Evolutionary conservation across 176 grass and related monocot genomes (phyloP).

Genomic region (Carex parvula): DNA sequence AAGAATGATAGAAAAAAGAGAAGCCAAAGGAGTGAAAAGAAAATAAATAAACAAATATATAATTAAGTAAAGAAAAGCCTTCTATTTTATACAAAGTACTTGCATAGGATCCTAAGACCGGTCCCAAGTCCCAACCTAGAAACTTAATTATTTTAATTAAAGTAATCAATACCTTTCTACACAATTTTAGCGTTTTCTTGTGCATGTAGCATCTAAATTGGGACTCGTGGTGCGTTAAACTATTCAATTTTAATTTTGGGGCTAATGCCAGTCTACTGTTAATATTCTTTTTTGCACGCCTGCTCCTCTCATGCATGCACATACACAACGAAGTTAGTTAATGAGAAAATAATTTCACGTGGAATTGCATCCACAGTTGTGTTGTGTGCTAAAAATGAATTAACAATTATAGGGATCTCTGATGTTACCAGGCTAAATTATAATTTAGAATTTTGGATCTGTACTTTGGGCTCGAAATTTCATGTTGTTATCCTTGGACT

Average conservation of each 20-base stretch:
- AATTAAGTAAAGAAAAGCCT: neutral
- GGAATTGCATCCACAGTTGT: conserved; percentile 16
- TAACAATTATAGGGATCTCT: neutral
- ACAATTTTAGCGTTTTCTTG: neutral
- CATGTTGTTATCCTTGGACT: conserved; percentile 12
- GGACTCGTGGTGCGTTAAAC: conserved; percentile 7
- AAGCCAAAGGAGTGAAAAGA: no score
- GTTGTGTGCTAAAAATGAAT: neutral
- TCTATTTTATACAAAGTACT: neutral
- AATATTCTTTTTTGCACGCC: conserved; percentile 9
- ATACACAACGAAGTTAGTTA: neutral
- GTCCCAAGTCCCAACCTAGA: neutral
- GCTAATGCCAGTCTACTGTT: conserved; percentile 4
- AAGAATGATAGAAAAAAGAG: no score
- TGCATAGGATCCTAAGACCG: conserved; percentile 3
- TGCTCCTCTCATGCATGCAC: conserved; percentile 8
- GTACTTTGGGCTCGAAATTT: conserved; percentile 25
- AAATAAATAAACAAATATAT: neutral
- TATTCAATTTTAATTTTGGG: neutral
- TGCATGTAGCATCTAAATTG: conserved; percentile 20
- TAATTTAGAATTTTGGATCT: conserved; percentile 24
- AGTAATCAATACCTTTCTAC: neutral
- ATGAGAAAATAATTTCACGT: conserved; percentile 4
- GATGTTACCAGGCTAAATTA: conserved; percentile 7
- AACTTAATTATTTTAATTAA: neutral